A percentile compares a stretch with the other conserved stretches of the same genome.
Evolutionary conservation across 2,329 filamentous ascomycete species (phyloP).

Genomic region (Cladosporium phlei): DNA sequence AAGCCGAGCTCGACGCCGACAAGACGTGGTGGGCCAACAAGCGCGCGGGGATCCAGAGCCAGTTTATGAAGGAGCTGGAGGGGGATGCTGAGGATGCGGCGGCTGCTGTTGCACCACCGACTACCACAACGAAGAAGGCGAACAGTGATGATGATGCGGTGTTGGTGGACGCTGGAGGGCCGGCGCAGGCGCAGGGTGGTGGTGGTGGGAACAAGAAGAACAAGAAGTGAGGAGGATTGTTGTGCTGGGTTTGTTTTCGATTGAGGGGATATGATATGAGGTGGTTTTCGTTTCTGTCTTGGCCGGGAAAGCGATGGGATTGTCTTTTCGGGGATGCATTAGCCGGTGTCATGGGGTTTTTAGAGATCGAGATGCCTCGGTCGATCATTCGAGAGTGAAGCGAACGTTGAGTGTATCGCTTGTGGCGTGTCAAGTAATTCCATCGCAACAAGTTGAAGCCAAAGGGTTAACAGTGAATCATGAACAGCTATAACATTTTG

Average conservation of each 20-base stretch:
- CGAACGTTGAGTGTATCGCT: too few relatives aligned
- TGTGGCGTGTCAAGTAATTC: too few relatives aligned
- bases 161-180: constrained; percentile 63
- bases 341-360: not conserved
- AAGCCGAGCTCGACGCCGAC: constrained; percentile 66
- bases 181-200: constrained; percentile 40
- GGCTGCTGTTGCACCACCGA: constrained; percentile 19
- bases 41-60: constrained; percentile 64
- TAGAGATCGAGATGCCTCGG: not conserved
- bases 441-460: too few relatives aligned
- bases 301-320: not conserved
- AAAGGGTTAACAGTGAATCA: too few relatives aligned
- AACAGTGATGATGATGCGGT: constrained; percentile 69
- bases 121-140: constrained; percentile 24
- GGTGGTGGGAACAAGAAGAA: constrained; percentile 54
- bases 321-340: not conserved
- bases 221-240: constrained; percentile 48
- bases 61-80: constrained; percentile 82
- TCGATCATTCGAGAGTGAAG: too few relatives aligned
- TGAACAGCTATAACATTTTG: too few relatives aligned
- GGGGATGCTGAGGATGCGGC: constrained; percentile 33
- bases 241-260: not conserved
- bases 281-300: not conserved
- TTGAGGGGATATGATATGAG: not conserved
- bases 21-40: constrained; percentile 92